Conservation (phyloP, 2,329 filamentous ascomycete species). For the Aspergillus ustus region DNA sequence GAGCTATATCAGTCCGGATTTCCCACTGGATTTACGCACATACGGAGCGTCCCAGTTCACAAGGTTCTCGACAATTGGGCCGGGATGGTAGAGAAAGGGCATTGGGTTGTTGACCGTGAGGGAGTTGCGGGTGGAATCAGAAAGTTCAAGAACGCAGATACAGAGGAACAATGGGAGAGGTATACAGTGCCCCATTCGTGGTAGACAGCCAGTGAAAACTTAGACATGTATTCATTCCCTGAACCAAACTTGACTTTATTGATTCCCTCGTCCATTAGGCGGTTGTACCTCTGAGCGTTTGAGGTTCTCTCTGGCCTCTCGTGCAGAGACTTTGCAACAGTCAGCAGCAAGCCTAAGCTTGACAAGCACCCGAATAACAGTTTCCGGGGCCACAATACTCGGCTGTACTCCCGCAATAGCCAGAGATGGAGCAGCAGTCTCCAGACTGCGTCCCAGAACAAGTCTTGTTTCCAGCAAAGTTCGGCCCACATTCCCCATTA, state of each 20-base stretch:
- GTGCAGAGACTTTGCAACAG: too few species aligned
- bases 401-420: conserved; percentile 30
- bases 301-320: too few species aligned
- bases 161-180: neutral
- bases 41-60: too few species aligned
- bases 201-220: neutral
- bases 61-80: neutral
- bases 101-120: neutral
- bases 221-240: too few species aligned
- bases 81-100: neutral
- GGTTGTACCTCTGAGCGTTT: too few species aligned
- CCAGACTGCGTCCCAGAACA: conserved; percentile 35
- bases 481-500: conserved; percentile 31
- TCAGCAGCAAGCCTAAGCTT: neutral
- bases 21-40: too few species aligned
- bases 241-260: too few species aligned
- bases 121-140: neutral
- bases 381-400: conserved; percentile 29
- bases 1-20: too few species aligned
- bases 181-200: neutral
- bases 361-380: conserved; percentile 29
- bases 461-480: conserved; percentile 33
- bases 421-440: conserved; percentile 28
- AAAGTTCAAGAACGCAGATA: neutral
- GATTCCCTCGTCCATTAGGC: too few species aligned